Evolutionary conservation across 257 asterid species (phyloP).

Genomic region (Thymus mandschuricus): DNA sequence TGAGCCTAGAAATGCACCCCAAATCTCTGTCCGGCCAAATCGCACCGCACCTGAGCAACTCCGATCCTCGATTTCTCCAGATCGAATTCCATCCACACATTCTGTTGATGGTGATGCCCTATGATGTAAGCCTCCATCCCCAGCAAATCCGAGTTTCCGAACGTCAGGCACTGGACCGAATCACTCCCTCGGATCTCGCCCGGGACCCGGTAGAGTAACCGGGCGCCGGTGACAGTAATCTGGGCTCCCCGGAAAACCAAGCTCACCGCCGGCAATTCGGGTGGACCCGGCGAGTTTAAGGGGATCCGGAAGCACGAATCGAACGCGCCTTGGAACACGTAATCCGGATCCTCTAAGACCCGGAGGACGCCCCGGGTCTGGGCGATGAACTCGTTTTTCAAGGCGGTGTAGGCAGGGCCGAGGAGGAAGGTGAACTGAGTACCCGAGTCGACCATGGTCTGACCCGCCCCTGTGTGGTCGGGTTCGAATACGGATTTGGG

Average conservation of each 20-base stretch:
- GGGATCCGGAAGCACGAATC: constrained; percentile 71
- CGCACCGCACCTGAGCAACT: constrained; percentile 67
- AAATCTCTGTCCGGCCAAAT: constrained; percentile 61
- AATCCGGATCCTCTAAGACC: constrained; percentile 73
- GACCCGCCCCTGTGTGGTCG: constrained; percentile 97
- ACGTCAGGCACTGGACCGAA: constrained; percentile 73
- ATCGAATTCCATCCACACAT: constrained; percentile 86
- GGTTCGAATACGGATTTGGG: constrained; percentile 78
- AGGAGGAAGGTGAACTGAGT: constrained; percentile 92
- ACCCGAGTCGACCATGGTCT: constrained; percentile 96
- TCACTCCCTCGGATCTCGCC: constrained; percentile 60
- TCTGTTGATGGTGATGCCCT: constrained; percentile 87
- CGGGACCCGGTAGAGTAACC: constrained; percentile 61
- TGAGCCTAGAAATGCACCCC: constrained; percentile 37
- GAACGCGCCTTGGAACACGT: constrained; percentile 84
- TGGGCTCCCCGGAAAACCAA: constrained; percentile 73
- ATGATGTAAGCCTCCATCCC: constrained; percentile 70
- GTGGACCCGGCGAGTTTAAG: constrained; percentile 34
- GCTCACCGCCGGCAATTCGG: constrained; percentile 68
- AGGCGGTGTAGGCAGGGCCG: constrained; percentile 68
- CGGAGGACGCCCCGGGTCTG: constrained; percentile 50
- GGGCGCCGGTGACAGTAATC: constrained; percentile 53
- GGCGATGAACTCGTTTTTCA: constrained; percentile 57
- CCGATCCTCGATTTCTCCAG: constrained; percentile 72
- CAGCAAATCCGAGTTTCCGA: constrained; percentile 78